Conservation (phyloP, 805 yeast species). For the Yamadazyma tumulicola region DNA sequence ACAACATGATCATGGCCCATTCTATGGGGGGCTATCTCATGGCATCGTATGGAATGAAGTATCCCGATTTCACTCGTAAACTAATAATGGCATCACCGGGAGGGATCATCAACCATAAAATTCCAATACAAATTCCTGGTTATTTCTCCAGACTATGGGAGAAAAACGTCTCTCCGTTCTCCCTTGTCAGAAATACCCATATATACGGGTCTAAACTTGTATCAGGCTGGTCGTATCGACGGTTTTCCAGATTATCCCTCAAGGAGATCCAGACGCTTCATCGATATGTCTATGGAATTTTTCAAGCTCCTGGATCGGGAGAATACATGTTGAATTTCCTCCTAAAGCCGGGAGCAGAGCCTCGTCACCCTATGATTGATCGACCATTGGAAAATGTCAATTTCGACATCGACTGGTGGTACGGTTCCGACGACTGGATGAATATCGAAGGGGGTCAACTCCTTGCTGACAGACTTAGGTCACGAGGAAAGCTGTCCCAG, state of each 20-base stretch:
- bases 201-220: constrained; percentile 81
- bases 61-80: constrained; percentile 59
- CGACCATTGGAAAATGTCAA: constrained; percentile 48
- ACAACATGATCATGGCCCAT: constrained; percentile 71
- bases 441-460: constrained; percentile 46
- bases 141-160: constrained; percentile 88
- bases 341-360: constrained; percentile 87
- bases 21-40: constrained; percentile 90
- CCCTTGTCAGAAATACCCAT: constrained; percentile 71
- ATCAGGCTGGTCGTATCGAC: constrained; percentile 83
- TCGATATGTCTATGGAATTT: constrained; percentile 76
- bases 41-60: constrained; percentile 56
- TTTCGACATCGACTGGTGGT: constrained; percentile 75
- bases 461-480: constrained; percentile 33
- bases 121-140: constrained; percentile 51
- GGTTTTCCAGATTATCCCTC: constrained; percentile 60
- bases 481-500: constrained; percentile 15
- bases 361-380: constrained; percentile 65
- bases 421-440: constrained; percentile 77
- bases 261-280: constrained; percentile 58
- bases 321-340: constrained; percentile 85
- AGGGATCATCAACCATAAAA: constrained; percentile 58
- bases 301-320: constrained; percentile 86
- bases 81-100: constrained; percentile 88
- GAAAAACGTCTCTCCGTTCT: constrained; percentile 79